Conservation (phyloP, 1,284 basidiomycete genomes). For the Lignosus rhinocerotis region DNA sequence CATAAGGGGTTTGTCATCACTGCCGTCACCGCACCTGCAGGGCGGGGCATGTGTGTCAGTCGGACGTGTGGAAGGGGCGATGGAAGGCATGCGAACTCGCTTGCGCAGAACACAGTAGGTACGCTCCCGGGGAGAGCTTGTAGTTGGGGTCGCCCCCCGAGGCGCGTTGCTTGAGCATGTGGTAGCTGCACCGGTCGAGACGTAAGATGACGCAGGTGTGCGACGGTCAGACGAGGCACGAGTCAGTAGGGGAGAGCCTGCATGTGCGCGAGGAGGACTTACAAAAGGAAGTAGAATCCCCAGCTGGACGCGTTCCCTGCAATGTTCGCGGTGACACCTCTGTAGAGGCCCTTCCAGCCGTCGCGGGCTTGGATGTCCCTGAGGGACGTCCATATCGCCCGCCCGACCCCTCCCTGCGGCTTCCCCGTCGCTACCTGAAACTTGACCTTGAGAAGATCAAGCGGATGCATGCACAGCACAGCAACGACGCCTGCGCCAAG, state of each 20-base stretch:
- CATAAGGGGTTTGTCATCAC: constrained; percentile 97
- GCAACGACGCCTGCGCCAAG: constrained; percentile 92
- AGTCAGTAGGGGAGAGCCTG: neutral
- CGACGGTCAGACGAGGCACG: neutral
- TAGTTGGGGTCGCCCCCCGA: constrained; percentile 58
- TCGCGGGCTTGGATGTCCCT: constrained; percentile 73
- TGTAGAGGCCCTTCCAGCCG: constrained; percentile 88
- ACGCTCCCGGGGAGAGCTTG: constrained; percentile 74
- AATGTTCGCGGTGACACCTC: constrained; percentile 89
- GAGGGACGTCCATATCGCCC: constrained; percentile 78
- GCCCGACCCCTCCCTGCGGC: constrained; percentile 65
- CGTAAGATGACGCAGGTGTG: neutral
- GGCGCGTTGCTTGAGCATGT: constrained; percentile 86
- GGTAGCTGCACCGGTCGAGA: constrained; percentile 64
- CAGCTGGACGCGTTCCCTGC: constrained; percentile 97
- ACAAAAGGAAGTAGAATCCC: constrained; percentile 99
- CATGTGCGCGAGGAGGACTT: constrained; percentile 37
- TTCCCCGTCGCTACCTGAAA: constrained; percentile 86
- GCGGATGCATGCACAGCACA: constrained; percentile 96
- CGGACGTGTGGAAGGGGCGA: constrained; percentile 3
- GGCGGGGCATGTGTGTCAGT: constrained; percentile 16
- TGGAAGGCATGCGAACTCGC: constrained; percentile 71
- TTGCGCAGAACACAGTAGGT: constrained; percentile 91
- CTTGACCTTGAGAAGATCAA: constrained; percentile 95
- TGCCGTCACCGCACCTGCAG: constrained; percentile 85